Base-by-base conservation (phyloP, 805 yeast species). In the Yueomyces sp. region DNA sequence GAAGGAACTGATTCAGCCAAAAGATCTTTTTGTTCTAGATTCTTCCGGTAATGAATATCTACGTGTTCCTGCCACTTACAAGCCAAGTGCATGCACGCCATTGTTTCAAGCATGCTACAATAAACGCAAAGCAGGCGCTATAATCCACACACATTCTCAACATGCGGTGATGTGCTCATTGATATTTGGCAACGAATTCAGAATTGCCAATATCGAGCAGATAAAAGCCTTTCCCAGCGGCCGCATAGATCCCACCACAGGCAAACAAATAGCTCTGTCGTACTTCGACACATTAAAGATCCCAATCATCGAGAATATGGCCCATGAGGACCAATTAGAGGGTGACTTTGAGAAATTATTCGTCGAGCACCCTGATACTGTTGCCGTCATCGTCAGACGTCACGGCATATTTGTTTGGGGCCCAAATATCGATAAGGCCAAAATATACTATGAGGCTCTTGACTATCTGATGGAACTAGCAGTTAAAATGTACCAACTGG, bases 351-450 rank as follows among this genome's bases (percentile, higher is more conserved):
- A 76, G 48, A 63, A 72, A 45, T 81, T 87, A 0, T 75, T 88
- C 43, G 59, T 52, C n/a, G 67, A 71, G 12, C 81, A 85, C 53
- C 96, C 96, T 1, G 70, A 75, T 0, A 66, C 94, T 3, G 76
- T 87, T 2, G 96, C 96, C 0, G 86, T 90, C 1, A 67, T 90
- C 43, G 96, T 90, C 5, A 75, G 95, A 62, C 72, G 96, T 55
- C 97, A 90, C 57, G 97, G 97, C 1, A 80, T 90, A 39, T 90
- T 81, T 58, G 95, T 87, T n/a, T 90, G 96, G 96, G 96, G 96
- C 28, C 85, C 81, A 52, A 77, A 73, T 28, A 84, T 85, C 9
- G 83, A 94, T 84, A 86, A 88, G 63, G 96, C 96, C 41, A 90
- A 90, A 63, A 74, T 90, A 11, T 82, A 83, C 60, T 87, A 87